A percentile compares a stretch with the other conserved stretches of the same genome.
phyloP scores from a whole-genome alignment of 768 basidiomycete species.

The Saitozyma podzolica region DNA sequence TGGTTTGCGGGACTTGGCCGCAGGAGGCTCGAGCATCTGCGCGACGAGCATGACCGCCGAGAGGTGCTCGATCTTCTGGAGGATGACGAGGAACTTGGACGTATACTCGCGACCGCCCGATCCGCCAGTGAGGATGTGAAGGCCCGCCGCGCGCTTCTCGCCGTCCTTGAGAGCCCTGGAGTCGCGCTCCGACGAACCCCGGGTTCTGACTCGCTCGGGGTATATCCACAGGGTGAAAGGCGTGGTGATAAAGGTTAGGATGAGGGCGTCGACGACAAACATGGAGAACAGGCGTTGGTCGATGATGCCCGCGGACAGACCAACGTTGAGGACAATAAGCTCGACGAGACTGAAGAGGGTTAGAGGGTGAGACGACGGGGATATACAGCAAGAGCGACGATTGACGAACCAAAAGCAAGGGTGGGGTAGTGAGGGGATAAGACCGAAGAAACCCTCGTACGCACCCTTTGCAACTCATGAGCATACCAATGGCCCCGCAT shows the following conservation, averaged over 20 bases:
- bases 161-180: slow-evolving; percentile 11
- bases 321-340: slow-evolving; percentile 88
- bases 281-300: slow-evolving; percentile 72
- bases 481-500: slow-evolving; percentile 73
- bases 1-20: slow-evolving; percentile 1
- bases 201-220: slow-evolving; percentile 62
- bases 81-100: slow-evolving; percentile 74
- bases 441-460: slow-evolving; percentile 23
- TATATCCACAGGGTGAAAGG: slow-evolving; percentile 78
- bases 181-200: neutral
- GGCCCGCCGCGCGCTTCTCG: slow-evolving; percentile 13
- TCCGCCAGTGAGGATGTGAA: slow-evolving; percentile 2
- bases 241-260: slow-evolving; percentile 80
- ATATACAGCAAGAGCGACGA: no score
- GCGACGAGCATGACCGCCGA: slow-evolving; percentile 86
- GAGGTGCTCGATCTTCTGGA: slow-evolving; percentile 86
- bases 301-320: slow-evolving; percentile 69
- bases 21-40: slow-evolving; percentile 67
- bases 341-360: slow-evolving; percentile 63
- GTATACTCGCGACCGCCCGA: slow-evolving; percentile 51
- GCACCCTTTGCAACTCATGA: slow-evolving; percentile 90
- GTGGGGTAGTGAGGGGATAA: neutral
- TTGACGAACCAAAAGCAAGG: neutral
- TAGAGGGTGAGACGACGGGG: no score
- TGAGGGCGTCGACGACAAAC: slow-evolving; percentile 73